Evolutionary conservation across 495 filamentous ascomycete genomes (phyloP), one percentile per base, ranked within the genome.

Genomic region (Aspergillus conjunctus): DNA sequence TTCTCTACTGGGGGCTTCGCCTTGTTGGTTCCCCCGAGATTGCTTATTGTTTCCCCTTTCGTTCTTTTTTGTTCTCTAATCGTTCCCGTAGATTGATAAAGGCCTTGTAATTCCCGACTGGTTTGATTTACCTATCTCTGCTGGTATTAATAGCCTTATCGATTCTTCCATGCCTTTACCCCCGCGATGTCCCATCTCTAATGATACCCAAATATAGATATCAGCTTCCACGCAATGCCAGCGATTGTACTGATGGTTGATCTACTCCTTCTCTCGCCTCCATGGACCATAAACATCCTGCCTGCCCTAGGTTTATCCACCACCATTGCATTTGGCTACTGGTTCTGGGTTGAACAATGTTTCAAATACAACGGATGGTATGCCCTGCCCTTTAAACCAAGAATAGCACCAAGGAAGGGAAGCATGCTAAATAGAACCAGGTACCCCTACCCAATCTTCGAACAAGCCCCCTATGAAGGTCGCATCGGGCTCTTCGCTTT

Each of bases 361-460:
- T 91, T 86, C 65, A 64, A 74, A 17, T 74, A 83, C 54, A 96
- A 96, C 64, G 89, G 90, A 68, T 92, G 85, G 85, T 88, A 70
- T 68, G 83, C 70, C 17, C 7, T 11, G 20, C 9, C 51, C 4
- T n/a, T 43, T 20, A 11, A 21, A 48, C 1, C 4, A 4, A 48
- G 18, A 14, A 21, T 5, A 21, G 44, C 2, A 6, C 8, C 21
- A 22, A 48, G 10, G n/a, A 8, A 48, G 17, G 11, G 18, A 11
- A 48, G 18, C 18, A 18, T 22, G 5, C 18, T n/a, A 10, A 17
- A 21, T 15, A 43, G 11, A 48, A 51, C 18, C 58, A 89, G 87
- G 79, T 96, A 96, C 64, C 92, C 92, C 4, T 97, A 97, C 77
- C 92, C 92, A 4, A 81, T 96, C 15, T 90, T 97, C 60, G 85